Evolutionary conservation across 139 green algal genomes (phyloP).

Genomic region (Micractinium sp.): DNA sequence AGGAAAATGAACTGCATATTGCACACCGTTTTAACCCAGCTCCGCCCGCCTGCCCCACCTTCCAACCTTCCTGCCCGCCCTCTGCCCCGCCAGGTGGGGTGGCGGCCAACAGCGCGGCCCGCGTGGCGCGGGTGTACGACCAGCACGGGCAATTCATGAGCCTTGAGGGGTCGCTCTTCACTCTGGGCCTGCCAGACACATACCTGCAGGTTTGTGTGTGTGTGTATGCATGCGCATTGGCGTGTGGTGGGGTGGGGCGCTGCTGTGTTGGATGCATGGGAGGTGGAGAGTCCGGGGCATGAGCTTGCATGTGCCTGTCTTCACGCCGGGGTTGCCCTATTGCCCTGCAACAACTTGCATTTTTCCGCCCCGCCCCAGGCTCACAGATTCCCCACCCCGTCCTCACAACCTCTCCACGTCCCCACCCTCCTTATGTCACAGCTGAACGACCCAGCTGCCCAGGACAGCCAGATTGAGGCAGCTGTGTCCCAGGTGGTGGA

Average conservation of each 20-base stretch:
- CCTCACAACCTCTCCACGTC: neutral
- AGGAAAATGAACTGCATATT: too few relatives aligned
- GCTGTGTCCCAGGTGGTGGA: conserved; percentile 84
- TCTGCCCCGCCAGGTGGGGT: conserved; percentile 59
- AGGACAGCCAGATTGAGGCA: conserved; percentile 90
- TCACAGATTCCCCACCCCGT: neutral
- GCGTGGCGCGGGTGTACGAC: conserved; percentile 86
- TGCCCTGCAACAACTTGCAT: too few relatives aligned
- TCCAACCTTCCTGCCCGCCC: neutral
- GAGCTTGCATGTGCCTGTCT: too few relatives aligned
- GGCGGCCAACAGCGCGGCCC: conserved; percentile 43
- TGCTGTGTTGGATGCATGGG: too few relatives aligned
- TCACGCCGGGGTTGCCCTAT: too few relatives aligned
- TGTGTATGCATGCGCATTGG: too few relatives aligned
- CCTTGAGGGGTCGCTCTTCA: conserved; percentile 91
- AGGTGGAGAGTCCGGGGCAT: too few relatives aligned
- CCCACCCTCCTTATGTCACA: conserved; percentile 5
- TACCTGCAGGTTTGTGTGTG: conserved; percentile 79
- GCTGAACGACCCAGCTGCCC: conserved; percentile 91
- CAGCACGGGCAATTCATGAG: conserved; percentile 93
- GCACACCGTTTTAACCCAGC: neutral
- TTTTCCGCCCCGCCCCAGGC: too few relatives aligned
- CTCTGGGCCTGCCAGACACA: conserved; percentile 76
- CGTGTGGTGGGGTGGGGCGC: too few relatives aligned
- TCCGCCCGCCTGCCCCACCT: neutral